A percentile compares a stretch with the other conserved stretches of the same genome.
Evolutionary conservation across 2,329 filamentous ascomycete species (phyloP).

Genomic region (Cordyceps tenuipes): DNA sequence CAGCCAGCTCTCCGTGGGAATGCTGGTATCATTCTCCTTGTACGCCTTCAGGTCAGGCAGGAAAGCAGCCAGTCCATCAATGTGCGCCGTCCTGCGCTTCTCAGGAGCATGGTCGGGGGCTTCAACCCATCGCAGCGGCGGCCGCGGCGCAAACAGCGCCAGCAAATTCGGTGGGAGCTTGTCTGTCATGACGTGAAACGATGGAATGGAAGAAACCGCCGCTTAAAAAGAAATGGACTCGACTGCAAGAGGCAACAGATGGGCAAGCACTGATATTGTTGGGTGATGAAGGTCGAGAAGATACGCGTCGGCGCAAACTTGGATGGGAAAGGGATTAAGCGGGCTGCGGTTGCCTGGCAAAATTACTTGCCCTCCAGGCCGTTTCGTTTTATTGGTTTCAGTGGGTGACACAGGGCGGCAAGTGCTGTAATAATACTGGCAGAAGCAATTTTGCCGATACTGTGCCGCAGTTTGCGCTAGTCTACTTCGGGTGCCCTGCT

Average conservation of each 20-base stretch:
- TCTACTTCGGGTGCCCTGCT: constrained; percentile 12
- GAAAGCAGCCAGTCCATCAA: constrained; percentile 67
- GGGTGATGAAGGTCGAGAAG: background rate
- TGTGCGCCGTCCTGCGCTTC: constrained; percentile 64
- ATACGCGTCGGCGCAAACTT: constrained; percentile 11
- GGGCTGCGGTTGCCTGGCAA: background rate
- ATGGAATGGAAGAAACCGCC: background rate
- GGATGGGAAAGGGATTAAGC: background rate
- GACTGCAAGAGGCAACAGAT: background rate
- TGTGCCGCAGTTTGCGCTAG: constrained; percentile 10
- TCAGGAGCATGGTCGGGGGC: constrained; percentile 77
- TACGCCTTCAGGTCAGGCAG: constrained; percentile 68
- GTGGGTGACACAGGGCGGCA: background rate
- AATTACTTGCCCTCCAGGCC: background rate
- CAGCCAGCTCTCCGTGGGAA: constrained; percentile 87
- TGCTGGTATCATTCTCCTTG: constrained; percentile 66
- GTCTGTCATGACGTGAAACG: constrained; percentile 65
- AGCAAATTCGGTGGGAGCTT: constrained; percentile 89
- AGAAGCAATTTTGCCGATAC: constrained; percentile 10
- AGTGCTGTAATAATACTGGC: background rate
- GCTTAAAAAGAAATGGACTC: background rate
- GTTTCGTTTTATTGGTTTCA: background rate
- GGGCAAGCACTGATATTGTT: background rate
- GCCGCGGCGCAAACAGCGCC: constrained; percentile 89
- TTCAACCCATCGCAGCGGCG: constrained; percentile 81